A percentile compares a stretch with the other conserved stretches of the same genome.
These are phyloP conservation scores for Thalassiosira exigua DNA, from an alignment of 352 stramenopile genomes.

Conservation along the genomic window DNA sequence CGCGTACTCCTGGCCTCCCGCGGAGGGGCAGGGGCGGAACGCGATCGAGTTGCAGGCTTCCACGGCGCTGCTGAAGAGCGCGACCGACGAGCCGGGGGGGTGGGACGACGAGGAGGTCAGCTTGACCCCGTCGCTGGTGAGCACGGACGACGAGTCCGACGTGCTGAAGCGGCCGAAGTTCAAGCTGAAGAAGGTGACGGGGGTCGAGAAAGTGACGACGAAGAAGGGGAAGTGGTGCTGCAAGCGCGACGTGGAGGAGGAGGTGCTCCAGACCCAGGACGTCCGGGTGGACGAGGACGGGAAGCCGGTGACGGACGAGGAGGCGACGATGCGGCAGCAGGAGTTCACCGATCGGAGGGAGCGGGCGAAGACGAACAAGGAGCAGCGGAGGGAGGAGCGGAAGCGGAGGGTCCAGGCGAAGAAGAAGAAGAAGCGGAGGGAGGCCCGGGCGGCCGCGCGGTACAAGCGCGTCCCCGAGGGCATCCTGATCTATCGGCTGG, in stretches of 20 bases:
- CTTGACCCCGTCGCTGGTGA: conserved; percentile 36
- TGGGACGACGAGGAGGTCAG: conserved; percentile 37
- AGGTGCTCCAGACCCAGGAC: conserved; percentile 16
- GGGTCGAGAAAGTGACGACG: background rate
- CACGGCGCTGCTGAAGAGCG: conserved; percentile 47
- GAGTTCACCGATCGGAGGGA: conserved; percentile 21
- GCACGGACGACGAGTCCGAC: conserved; percentile 28
- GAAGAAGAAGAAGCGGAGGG: conserved; percentile 52
- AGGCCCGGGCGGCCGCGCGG: conserved; percentile 31
- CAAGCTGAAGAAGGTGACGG: conserved; percentile 11
- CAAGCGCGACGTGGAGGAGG: background rate
- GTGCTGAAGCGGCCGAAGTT: background rate
- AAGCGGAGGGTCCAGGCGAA: conserved; percentile 45
- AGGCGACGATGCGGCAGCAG: conserved; percentile 27
- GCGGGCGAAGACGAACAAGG: conserved; percentile 30
- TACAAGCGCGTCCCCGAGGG: conserved; percentile 74
- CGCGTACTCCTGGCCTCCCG: conserved; percentile 71
- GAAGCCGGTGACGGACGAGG: conserved; percentile 31
- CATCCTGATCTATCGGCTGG: conserved; percentile 76
- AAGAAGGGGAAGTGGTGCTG: conserved; percentile 11
- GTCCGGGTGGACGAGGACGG: conserved; percentile 43
- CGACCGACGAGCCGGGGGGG: background rate
- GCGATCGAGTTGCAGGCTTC: conserved; percentile 76
- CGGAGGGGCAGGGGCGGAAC: conserved; percentile 70
- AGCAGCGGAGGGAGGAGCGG: conserved; percentile 44